Percentiles rank a stretch among this genome's conserved stretches.
Evolutionary conservation across 2,329 filamentous ascomycete genomes (phyloP).

Genomic region (Hypoxylon sp.): DNA sequence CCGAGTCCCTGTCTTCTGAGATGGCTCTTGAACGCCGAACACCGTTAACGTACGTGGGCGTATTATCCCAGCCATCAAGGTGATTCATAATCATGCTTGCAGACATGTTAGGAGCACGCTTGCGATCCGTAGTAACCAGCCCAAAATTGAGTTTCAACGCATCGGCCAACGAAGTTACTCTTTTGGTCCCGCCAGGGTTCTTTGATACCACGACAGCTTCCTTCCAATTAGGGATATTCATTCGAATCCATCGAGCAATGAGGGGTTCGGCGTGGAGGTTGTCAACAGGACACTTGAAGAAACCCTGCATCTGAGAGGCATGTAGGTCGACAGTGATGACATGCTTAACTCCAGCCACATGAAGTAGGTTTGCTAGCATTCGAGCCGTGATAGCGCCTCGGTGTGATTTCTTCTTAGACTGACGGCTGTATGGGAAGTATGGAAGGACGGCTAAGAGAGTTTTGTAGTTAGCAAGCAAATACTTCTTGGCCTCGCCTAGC

Average conservation of each 20-base stretch:
- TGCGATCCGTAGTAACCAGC: constrained; percentile 89
- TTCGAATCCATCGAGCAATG: constrained; percentile 94
- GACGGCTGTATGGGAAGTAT: constrained; percentile 99
- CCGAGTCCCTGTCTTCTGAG: constrained; percentile 48
- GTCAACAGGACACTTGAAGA: constrained; percentile 97
- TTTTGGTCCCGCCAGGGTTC: constrained; percentile 96
- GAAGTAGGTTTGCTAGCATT: constrained; percentile 95
- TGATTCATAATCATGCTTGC: constrained; percentile 83
- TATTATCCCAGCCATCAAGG: constrained; percentile 67
- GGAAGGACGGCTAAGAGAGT: constrained; percentile 79
- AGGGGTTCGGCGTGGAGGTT: constrained; percentile 97
- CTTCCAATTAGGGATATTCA: constrained; percentile 88
- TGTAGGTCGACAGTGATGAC: constrained; percentile 98
- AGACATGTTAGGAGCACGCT: constrained; percentile 75
- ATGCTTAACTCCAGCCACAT: constrained; percentile 95
- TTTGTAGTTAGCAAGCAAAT: constrained; percentile 35
- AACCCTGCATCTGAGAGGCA: constrained; percentile 98
- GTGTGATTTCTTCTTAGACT: constrained; percentile 99
- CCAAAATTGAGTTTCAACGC: constrained; percentile 97
- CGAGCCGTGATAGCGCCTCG: constrained; percentile 95
- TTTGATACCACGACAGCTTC: constrained; percentile 98
- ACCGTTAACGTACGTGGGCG: constrained; percentile 48
- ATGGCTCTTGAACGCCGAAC: constrained; percentile 46
- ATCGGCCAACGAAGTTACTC: constrained; percentile 95
- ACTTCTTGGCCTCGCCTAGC: constrained; percentile 5